These are phyloP conservation scores for Xylariomycetidae sp. DNA, from an alignment of 2,329 filamentous ascomycete species.

Conservation along the genomic window DNA sequence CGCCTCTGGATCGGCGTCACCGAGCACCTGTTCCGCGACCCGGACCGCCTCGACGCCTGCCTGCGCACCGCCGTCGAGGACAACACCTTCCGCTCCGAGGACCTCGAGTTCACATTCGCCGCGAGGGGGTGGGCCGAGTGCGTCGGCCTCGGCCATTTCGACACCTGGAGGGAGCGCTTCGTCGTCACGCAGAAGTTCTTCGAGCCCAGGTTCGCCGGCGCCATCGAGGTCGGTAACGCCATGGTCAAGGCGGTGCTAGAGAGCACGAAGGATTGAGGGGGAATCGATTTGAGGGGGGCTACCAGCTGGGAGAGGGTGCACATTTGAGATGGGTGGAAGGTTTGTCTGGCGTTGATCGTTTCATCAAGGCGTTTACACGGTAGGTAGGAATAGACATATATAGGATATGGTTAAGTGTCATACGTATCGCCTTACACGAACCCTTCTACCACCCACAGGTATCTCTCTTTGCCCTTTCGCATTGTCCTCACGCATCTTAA, in stretches of 20 bases:
- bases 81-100: constrained; percentile 87
- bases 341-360: too few relatives aligned
- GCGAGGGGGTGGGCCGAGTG: constrained; percentile 94
- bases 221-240: constrained; percentile 81
- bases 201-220: constrained; percentile 81
- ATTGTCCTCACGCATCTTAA: too few relatives aligned
- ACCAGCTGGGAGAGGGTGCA: too few relatives aligned
- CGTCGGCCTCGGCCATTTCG: constrained; percentile 85
- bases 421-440: too few relatives aligned
- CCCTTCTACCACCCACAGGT: too few relatives aligned
- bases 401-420: too few relatives aligned
- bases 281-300: too few relatives aligned
- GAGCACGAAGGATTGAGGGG: constrained; percentile 55
- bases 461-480: too few relatives aligned
- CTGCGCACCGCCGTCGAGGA: constrained; percentile 84
- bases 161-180: constrained; percentile 88
- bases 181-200: constrained; percentile 89
- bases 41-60: constrained; percentile 74
- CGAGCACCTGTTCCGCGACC: constrained; percentile 88
- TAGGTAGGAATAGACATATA: too few relatives aligned
- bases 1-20: constrained; percentile 96
- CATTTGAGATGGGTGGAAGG: too few relatives aligned
- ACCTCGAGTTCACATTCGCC: constrained; percentile 96
- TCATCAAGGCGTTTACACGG: too few relatives aligned
- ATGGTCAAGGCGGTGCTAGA: constrained; percentile 97